Evolutionary conservation across 805 yeast genomes (phyloP).

Genomic region (Trichomonascus vanleenenianus): DNA sequence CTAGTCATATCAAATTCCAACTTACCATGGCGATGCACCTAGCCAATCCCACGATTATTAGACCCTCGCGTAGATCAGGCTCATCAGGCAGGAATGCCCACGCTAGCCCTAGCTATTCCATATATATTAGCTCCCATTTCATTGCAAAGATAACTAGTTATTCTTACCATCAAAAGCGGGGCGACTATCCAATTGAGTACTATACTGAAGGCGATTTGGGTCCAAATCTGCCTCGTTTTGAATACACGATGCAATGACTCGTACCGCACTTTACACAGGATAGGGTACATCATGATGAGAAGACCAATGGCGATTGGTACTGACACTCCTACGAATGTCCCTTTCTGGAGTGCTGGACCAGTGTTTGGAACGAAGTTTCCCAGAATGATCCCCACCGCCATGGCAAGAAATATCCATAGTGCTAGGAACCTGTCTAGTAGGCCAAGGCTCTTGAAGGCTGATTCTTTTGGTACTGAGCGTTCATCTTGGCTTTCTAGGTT

Average conservation of each 20-base stretch:
- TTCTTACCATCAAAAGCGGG: slow-evolving; percentile 44
- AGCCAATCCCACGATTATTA: slow-evolving; percentile 53
- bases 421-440: slow-evolving; percentile 19
- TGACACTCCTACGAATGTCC: slow-evolving; percentile 21
- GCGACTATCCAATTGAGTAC: slow-evolving; percentile 48
- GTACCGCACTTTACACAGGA: slow-evolving; percentile 47
- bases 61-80: slow-evolving; percentile 43
- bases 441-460: slow-evolving; percentile 1
- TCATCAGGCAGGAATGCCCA: slow-evolving; percentile 45
- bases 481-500: too few species aligned
- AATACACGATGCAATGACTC: slow-evolving; percentile 34
- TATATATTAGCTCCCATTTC: background rate
- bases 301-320: slow-evolving; percentile 35
- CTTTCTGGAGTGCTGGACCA: slow-evolving; percentile 15
- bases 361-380: slow-evolving; percentile 21
- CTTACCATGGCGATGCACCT: slow-evolving; percentile 53
- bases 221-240: slow-evolving; percentile 18
- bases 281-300: slow-evolving; percentile 51
- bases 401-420: slow-evolving; percentile 23
- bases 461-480: background rate
- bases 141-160: too few species aligned
- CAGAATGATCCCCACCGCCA: slow-evolving; percentile 21
- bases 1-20: too few species aligned
- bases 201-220: slow-evolving; percentile 33
- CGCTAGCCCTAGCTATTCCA: slow-evolving; percentile 33